Evolutionary conservation across 176 grass and related monocot species (phyloP).

Genomic region (Ensete glaucum): DNA sequence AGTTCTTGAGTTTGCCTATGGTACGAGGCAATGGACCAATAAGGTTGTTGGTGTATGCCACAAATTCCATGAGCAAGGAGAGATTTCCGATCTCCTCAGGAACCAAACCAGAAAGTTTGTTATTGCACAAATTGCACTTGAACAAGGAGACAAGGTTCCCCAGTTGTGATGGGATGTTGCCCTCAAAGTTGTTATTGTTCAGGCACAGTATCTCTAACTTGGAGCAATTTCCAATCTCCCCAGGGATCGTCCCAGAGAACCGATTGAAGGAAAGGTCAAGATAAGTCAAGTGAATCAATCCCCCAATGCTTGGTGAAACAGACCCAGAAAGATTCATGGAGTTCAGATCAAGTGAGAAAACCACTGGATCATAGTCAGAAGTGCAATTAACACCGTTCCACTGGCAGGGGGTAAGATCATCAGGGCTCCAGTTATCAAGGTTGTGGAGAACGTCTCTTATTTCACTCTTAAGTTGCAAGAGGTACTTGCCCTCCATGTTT

Average conservation of each 20-base stretch:
- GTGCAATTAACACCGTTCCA: slow-evolving; percentile 84
- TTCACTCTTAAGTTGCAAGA: slow-evolving; percentile 60
- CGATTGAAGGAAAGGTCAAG: slow-evolving; percentile 79
- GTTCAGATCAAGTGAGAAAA: slow-evolving; percentile 59
- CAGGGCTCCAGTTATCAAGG: slow-evolving; percentile 49
- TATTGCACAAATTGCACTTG: slow-evolving; percentile 81
- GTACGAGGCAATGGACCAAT: slow-evolving; percentile 56
- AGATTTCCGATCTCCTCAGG: slow-evolving; percentile 79
- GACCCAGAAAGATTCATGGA: slow-evolving; percentile 72
- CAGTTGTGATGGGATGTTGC: slow-evolving; percentile 45
- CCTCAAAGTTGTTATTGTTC: slow-evolving; percentile 65
- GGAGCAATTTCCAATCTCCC: slow-evolving; percentile 50
- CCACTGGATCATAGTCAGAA: not conserved
- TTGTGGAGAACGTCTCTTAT: slow-evolving; percentile 50
- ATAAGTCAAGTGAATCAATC: slow-evolving; percentile 33
- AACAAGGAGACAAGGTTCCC: slow-evolving; percentile 49
- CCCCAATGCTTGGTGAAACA: slow-evolving; percentile 50
- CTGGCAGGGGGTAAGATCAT: slow-evolving; percentile 44
- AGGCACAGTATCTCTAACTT: slow-evolving; percentile 48
- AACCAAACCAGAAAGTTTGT: slow-evolving; percentile 56
- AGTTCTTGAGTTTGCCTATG: slow-evolving; percentile 67
- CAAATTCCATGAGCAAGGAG: slow-evolving; percentile 55
- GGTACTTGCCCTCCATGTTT: slow-evolving; percentile 60
- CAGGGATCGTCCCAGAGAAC: slow-evolving; percentile 58
- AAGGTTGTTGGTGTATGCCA: slow-evolving; percentile 84